A percentile compares a stretch with the other conserved stretches of the same genome.
phyloP scores from a whole-genome alignment of 192 early-diverging fungal species.

The Allomyces macrogynus region DNA sequence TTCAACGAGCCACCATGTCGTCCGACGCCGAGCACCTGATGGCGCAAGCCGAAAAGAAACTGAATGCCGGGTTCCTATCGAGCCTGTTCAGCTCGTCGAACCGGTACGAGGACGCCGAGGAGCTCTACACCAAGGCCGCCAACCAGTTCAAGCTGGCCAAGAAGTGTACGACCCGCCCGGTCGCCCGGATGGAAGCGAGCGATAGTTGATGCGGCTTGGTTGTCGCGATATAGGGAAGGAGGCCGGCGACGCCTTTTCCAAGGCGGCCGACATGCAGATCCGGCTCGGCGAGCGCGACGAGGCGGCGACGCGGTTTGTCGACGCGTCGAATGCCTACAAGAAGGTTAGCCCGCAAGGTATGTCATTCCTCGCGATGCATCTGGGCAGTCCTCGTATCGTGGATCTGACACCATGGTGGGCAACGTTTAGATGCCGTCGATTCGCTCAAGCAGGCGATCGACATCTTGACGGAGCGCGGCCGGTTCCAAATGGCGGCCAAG shows the following conservation, averaged over 20 bases:
- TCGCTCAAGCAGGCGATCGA: constrained; percentile 55
- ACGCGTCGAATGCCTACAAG: constrained; percentile 79
- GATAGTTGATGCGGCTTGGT: constrained; percentile 3
- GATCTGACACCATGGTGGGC: not conserved
- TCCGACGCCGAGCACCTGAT: constrained; percentile 32
- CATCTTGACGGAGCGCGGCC: constrained; percentile 63
- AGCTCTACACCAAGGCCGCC: constrained; percentile 74
- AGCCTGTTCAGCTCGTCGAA: constrained; percentile 55
- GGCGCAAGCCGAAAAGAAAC: constrained; percentile 47
- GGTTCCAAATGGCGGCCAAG: constrained; percentile 73
- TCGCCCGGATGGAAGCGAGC: too few species aligned
- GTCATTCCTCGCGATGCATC: not conserved
- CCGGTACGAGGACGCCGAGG: constrained; percentile 86
- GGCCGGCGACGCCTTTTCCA: constrained; percentile 79
- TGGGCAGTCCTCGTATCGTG: not conserved
- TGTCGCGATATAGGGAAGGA: constrained; percentile 45
- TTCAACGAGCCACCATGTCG: too few species aligned
- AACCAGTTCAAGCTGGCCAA: constrained; percentile 86
- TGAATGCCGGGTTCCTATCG: constrained; percentile 22
- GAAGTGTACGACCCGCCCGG: constrained; percentile 46
- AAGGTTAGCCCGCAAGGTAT: constrained; percentile 58
- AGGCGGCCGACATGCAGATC: constrained; percentile 59
- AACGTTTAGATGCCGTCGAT: constrained; percentile 38
- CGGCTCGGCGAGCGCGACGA: constrained; percentile 66
- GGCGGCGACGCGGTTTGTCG: constrained; percentile 58